Evolutionary conservation across 257 asterid species (phyloP), one percentile per base, ranked within the genome.

Genomic region (Vinca minor): DNA sequence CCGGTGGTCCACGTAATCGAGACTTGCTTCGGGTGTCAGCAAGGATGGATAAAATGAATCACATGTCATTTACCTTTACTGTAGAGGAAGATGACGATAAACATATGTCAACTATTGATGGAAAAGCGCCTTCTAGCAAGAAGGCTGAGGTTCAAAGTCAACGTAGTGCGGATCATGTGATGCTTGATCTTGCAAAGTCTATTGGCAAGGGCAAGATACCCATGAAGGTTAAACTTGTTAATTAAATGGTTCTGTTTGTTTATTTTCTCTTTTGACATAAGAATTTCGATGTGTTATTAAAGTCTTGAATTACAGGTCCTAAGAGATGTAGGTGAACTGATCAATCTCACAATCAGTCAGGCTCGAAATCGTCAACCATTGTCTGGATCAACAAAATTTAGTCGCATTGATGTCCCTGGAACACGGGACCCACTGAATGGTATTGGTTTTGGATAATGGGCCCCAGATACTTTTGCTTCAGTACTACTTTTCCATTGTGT

Each of bases 21-120:
- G 93, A 89, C 55, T 79, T 85, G 75, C 82, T 79, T 62, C 97
- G 97, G 26, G 88, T 92, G 50, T 97, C 98, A 38, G 98, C 98
- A 35, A 85, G 78, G 81, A 76, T 92, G 25, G 89, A 84, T 83
- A 82, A 76, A 61, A 83, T 70, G 73, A 85, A 75, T 53, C 78
- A 83, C 70, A 64, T 71, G 66, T 82, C 98, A 60, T 92, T 92
- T 77, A 85, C 95, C 4, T 85, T 92, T 77, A 82, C 89, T 18
- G 72, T 89, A 46, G 95, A 84, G 83, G 93, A 92, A 80, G 94
- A 81, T 73, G 78, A 70, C 47, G 70, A 69, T 45, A 85, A 77
- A 42, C 67, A 29, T 54, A 68, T 67, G 49, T 50, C 90, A 47
- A 66, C 71, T 69, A 79, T 70, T 56, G 77, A 76, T 68, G 90